Percentiles rank a stretch among this genome's conserved stretches.
Evolutionary conservation across 345 rosid genomes (phyloP).

Genomic region (Populus simonii): DNA sequence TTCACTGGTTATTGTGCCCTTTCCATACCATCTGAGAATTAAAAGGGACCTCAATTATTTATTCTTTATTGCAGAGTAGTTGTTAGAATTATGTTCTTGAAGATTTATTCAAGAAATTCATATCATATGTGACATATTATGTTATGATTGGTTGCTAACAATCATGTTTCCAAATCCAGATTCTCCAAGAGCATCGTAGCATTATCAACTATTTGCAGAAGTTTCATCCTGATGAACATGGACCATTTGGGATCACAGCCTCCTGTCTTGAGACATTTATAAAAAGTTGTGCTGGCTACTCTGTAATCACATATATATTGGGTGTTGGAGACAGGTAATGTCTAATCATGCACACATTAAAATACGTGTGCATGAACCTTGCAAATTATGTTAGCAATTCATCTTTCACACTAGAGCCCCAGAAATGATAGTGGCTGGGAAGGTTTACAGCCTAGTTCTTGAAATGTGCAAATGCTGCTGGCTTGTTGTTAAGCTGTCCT

Average conservation of each 20-base stretch:
- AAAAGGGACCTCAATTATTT: neutral
- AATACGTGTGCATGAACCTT: neutral
- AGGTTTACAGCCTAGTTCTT: neutral
- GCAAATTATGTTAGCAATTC: neutral
- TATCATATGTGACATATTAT: neutral
- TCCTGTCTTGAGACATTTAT: conserved; percentile 94
- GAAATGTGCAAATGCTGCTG: neutral
- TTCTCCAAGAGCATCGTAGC: conserved; percentile 91
- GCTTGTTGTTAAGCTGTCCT: neutral
- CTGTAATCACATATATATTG: conserved; percentile 90
- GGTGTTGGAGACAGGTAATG: conserved; percentile 97
- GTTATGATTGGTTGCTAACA: conserved; percentile 11
- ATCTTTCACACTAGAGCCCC: neutral
- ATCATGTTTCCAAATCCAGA: conserved; percentile 40
- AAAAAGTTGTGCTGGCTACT: conserved; percentile 97
- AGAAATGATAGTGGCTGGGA: neutral
- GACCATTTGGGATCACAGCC: conserved; percentile 91
- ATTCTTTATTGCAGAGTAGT: neutral
- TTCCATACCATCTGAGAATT: neutral
- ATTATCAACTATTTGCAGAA: conserved; percentile 87
- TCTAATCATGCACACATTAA: conserved; percentile 2
- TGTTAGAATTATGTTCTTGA: neutral
- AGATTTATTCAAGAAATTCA: neutral
- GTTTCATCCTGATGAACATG: conserved; percentile 96
- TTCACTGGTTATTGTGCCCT: neutral